Conservation (phyloP, 2,329 filamentous ascomycete genomes). For the Fusarium sp. region DNA sequence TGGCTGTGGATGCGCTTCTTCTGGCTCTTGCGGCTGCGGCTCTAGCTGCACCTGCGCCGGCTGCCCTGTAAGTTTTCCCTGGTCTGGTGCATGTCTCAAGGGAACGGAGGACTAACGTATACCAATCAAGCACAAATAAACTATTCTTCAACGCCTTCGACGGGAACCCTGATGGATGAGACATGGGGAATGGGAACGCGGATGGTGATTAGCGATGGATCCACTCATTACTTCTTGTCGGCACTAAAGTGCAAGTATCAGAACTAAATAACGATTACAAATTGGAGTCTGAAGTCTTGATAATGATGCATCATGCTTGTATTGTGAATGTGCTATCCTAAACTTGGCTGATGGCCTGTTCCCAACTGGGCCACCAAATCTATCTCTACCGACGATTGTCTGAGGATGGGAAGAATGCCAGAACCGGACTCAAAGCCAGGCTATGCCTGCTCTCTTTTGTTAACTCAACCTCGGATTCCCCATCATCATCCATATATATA, state of each 20-base stretch:
- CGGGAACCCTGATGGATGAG: slow-evolving; percentile 44
- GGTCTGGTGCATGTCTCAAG: slow-evolving; percentile 17
- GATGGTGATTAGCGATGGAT: slow-evolving; percentile 31
- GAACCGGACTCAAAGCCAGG: slow-evolving; percentile 46
- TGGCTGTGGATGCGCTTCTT: slow-evolving; percentile 56
- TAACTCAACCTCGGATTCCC: background rate
- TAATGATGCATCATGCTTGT: background rate
- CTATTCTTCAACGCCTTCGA: slow-evolving; percentile 19
- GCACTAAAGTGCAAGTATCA: slow-evolving; percentile 6
- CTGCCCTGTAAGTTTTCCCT: slow-evolving; percentile 56
- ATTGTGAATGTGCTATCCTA: background rate
- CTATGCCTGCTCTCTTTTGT: slow-evolving; percentile 2
- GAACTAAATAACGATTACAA: slow-evolving; percentile 19
- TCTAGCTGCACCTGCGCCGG: slow-evolving; percentile 55
- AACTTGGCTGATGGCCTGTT: background rate
- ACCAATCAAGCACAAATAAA: slow-evolving; percentile 49
- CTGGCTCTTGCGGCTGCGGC: slow-evolving; percentile 58
- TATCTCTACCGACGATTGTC: background rate
- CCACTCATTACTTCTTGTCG: slow-evolving; percentile 37
- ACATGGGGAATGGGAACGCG: slow-evolving; percentile 11
- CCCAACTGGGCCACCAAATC: no score
- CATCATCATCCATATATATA: slow-evolving; percentile 18
- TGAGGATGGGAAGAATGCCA: slow-evolving; percentile 48
- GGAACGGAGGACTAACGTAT: slow-evolving; percentile 25
- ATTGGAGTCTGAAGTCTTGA: slow-evolving; percentile 5